A percentile compares a stretch with the other conserved stretches of the same genome.
phyloP scores from a whole-genome alignment of 1,284 basidiomycete species.

The Anthracocystis walkeri region DNA sequence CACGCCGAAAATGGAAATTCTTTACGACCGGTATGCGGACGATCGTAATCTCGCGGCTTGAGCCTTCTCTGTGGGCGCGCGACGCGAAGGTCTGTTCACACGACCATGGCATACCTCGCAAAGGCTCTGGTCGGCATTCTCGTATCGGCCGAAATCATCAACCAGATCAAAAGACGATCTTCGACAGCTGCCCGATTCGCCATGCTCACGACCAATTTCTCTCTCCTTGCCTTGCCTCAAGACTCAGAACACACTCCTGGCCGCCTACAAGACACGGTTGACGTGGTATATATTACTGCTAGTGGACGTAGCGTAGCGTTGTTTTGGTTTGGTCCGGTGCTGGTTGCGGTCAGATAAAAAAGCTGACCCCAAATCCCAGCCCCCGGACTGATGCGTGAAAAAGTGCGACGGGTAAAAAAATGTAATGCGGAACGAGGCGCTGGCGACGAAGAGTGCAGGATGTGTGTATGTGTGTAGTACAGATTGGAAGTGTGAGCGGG shows the following conservation, averaged over 20 bases:
- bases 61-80: not conserved
- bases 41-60: not conserved
- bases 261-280: constrained; percentile 30
- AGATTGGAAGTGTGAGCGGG: constrained; percentile 17
- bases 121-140: not conserved
- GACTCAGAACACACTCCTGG: not conserved
- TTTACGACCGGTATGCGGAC: not conserved
- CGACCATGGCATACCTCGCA: constrained; percentile 5
- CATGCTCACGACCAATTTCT: not conserved
- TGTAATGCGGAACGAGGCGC: constrained; percentile 34
- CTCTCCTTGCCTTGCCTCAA: too few relatives aligned
- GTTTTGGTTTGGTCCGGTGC: constrained; percentile 2
- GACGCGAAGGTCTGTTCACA: constrained; percentile 19
- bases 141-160: constrained; percentile 6
- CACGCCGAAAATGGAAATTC: constrained; percentile 11
- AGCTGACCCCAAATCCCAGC: too few relatives aligned
- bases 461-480: constrained; percentile 26
- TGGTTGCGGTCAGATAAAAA: not conserved
- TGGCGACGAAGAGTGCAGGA: constrained; percentile 32
- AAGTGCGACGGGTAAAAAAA: constrained; percentile 17
- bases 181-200: not conserved
- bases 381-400: constrained; percentile 17
- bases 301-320: constrained; percentile 21
- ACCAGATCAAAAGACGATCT: not conserved
- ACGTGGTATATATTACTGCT: constrained; percentile 49